Conservation (phyloP, 2,329 filamentous ascomycete species). For the Keithomyces neogunnii region DNA sequence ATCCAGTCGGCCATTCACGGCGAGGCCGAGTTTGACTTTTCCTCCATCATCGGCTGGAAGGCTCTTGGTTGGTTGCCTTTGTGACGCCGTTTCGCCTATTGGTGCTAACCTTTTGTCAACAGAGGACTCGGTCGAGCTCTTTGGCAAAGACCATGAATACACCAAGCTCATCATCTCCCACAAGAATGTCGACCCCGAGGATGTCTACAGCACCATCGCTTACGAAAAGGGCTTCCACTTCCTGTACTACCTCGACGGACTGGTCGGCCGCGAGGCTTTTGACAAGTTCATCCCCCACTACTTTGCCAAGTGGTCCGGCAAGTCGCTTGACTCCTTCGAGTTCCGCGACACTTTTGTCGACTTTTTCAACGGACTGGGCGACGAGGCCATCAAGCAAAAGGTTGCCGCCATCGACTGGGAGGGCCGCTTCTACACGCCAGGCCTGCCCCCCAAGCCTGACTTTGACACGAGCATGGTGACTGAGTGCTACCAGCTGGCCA, state of each 20-base stretch:
- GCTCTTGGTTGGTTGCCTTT: conserved; percentile 46
- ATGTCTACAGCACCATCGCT: conserved; percentile 84
- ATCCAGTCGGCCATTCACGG: conserved; percentile 73
- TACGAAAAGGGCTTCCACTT: conserved; percentile 98
- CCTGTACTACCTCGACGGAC: conserved; percentile 79
- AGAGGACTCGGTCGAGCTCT: conserved; percentile 71
- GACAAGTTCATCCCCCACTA: conserved; percentile 95
- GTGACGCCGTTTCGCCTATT: not conserved
- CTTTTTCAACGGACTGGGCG: conserved; percentile 65
- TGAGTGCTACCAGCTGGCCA: conserved; percentile 71
- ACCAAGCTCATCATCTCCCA: conserved; percentile 85
- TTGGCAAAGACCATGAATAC: conserved; percentile 79
- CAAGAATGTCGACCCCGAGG: conserved; percentile 86
- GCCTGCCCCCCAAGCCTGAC: conserved; percentile 79
- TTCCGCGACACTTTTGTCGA: conserved; percentile 83
- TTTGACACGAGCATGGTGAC: conserved; percentile 87
- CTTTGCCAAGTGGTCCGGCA: conserved; percentile 75
- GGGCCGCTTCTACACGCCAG: conserved; percentile 77
- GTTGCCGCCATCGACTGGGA: conserved; percentile 80
- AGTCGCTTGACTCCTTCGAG: conserved; percentile 86
- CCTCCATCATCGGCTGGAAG: conserved; percentile 94
- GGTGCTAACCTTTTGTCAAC: not conserved
- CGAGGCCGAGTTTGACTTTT: conserved; percentile 82
- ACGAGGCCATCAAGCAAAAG: conserved; percentile 55
- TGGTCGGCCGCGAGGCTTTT: conserved; percentile 79